Evolutionary conservation across 129 eudicot genomes (phyloP).

Genomic region (Flaveria ramosissima): DNA sequence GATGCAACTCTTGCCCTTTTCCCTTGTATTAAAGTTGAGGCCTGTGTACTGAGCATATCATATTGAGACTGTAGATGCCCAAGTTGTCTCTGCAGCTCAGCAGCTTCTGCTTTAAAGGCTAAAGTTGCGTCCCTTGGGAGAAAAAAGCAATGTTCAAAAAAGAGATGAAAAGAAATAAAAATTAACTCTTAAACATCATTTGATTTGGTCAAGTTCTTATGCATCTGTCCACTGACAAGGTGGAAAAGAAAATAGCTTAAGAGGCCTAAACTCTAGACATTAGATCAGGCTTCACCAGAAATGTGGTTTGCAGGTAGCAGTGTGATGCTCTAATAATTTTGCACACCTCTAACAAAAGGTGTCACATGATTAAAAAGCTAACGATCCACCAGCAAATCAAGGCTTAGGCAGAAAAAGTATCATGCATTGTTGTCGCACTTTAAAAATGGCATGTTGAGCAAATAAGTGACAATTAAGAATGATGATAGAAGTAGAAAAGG

Average conservation of each 20-base stretch:
- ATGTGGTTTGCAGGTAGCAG: not conserved
- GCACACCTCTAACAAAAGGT: not conserved
- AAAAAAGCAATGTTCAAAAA: not conserved
- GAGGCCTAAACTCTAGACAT: not conserved
- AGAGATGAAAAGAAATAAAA: not conserved
- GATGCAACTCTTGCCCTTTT: slow-evolving; percentile 92
- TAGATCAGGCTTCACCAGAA: not conserved
- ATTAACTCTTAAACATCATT: not conserved
- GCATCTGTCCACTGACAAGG: not conserved
- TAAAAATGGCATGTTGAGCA: not conserved
- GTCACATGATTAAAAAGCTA: not conserved
- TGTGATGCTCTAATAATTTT: not conserved
- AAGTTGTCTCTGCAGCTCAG: slow-evolving; percentile 87
- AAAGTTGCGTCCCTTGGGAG: slow-evolving; percentile 73
- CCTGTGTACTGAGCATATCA: slow-evolving; percentile 87
- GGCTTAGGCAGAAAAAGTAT: slow-evolving; percentile 6
- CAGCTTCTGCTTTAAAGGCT: slow-evolving; percentile 74
- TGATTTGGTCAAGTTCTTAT: not conserved
- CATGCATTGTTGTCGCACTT: not conserved
- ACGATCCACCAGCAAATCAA: not conserved
- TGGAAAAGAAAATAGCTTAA: slow-evolving; percentile 3
- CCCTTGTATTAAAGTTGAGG: slow-evolving; percentile 84
- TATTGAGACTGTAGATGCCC: slow-evolving; percentile 77
- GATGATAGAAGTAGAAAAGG: not conserved
- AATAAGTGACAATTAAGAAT: not conserved